phyloP scores from a whole-genome alignment of 169 alveolate species.

The Cyclospora cayetanensis region DNA sequence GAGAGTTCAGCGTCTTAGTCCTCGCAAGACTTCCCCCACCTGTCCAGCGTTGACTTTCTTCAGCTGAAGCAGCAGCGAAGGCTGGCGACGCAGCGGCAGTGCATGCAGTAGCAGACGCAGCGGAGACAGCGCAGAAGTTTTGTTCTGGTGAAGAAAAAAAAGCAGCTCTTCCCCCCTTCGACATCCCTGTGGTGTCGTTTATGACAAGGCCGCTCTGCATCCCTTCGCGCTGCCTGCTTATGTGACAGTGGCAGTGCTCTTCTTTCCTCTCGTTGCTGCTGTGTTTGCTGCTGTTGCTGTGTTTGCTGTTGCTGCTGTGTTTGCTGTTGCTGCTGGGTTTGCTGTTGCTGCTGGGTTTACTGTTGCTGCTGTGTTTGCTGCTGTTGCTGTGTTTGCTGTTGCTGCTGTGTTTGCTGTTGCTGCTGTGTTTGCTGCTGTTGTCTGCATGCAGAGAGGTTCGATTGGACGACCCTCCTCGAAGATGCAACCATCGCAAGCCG shows the following conservation, averaged over 20 bases:
- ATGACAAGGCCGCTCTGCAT: neutral
- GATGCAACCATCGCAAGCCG: neutral
- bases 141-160: neutral
- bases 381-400: constrained; percentile 8
- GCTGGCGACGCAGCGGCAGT: neutral
- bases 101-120: neutral
- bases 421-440: neutral
- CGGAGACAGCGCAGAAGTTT: neutral
- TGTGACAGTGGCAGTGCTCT: neutral
- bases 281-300: neutral
- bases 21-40: no score
- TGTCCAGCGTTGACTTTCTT: no score
- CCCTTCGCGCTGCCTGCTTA: neutral
- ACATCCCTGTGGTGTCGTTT: neutral
- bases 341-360: neutral
- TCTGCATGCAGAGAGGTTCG: neutral
- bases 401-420: neutral
- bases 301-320: neutral
- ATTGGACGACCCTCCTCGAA: neutral
- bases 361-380: neutral
- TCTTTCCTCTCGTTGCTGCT: neutral
- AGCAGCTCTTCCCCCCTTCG: neutral
- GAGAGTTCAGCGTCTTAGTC: no score
- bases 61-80: no score
- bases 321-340: neutral